Conservation (phyloP, 495 filamentous ascomycete species). For the Chlorociboria aeruginascens region DNA sequence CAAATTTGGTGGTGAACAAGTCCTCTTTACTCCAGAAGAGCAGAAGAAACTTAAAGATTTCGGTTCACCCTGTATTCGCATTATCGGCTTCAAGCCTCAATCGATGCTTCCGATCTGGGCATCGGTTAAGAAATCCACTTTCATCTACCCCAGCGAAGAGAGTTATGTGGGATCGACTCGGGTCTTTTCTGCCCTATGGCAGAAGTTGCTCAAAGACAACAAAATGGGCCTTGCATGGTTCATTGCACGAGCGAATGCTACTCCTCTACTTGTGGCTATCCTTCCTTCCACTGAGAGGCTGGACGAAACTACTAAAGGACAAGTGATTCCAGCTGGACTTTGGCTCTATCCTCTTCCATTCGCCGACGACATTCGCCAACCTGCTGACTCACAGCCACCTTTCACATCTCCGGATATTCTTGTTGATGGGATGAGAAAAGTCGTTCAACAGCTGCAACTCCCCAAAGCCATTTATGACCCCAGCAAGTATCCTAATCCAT, state of each 20-base stretch:
- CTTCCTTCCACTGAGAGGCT: slow-evolving; percentile 57
- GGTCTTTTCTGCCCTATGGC: slow-evolving; percentile 82
- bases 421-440: slow-evolving; percentile 65
- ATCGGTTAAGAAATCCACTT: slow-evolving; percentile 69
- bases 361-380: slow-evolving; percentile 76
- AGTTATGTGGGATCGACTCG: slow-evolving; percentile 82
- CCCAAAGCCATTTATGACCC: slow-evolving; percentile 78
- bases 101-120: slow-evolving; percentile 73
- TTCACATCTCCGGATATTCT: slow-evolving; percentile 55
- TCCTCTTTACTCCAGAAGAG: slow-evolving; percentile 77
- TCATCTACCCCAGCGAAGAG: slow-evolving; percentile 91
- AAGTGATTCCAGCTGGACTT: slow-evolving; percentile 63
- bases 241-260: slow-evolving; percentile 65
- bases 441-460: slow-evolving; percentile 80
- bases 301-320: slow-evolving; percentile 34
- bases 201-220: slow-evolving; percentile 64
- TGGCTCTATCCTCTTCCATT: slow-evolving; percentile 86
- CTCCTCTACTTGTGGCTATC: slow-evolving; percentile 69
- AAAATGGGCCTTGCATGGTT: slow-evolving; percentile 87
- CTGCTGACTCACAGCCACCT: slow-evolving; percentile 39
- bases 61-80: slow-evolving; percentile 68
- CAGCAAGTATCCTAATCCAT: slow-evolving; percentile 81
- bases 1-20: slow-evolving; percentile 86
- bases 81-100: slow-evolving; percentile 88
- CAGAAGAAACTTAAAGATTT: slow-evolving; percentile 63